Evolutionary conservation across 805 yeast species (phyloP), one percentile per base, ranked within the genome.

Genomic region (Cyberlindnera mycetangii): DNA sequence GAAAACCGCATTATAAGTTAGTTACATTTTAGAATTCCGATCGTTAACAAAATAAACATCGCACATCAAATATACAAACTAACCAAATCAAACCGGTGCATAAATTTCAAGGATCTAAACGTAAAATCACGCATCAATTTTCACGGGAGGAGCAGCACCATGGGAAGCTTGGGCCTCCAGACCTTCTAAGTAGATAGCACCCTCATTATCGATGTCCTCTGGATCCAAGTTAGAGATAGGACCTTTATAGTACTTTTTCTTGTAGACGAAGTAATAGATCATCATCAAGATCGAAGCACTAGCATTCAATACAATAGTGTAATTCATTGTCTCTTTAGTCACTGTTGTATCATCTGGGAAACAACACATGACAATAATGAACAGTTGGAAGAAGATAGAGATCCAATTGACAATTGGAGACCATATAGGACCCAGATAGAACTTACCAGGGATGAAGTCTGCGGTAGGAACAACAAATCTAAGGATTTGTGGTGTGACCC

Each of bases 221-320:
- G 61, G 40, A 35, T 64, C 47, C 22, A 64, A 42, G 36, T 64
- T 62, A 5, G 66, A 58, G 37, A 55, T 52, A 34, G 89, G 88
- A 9, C 89, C 89, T 30, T 68, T 62, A 67, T 75, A 83, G 54
- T 69, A 65, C 48, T 72, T 75, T 49, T 73, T 74, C 17, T 81
- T 84, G 55, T 73, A 73, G 5, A 68, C 57, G 39, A 60, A 70
- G 65, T 76, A 82, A 57, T 81, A 82, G 0, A 72, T 38, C 47
- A 73, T 56, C 1, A 85, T 69, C 19, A 81, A 67, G 7, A 77
- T 50, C 83, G 86, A 80, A 14, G 75, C 71, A 28, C 81, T 83
- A 20, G 78, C 77, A 31, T 79, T 82, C 47, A 84, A 78, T 4
- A 79, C 87, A 56, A 76, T 74, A 1, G 89, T 78, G 58, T 85